phyloP scores from a whole-genome alignment of 2,329 filamentous ascomycete species.

The Metarhizium sp. region DNA sequence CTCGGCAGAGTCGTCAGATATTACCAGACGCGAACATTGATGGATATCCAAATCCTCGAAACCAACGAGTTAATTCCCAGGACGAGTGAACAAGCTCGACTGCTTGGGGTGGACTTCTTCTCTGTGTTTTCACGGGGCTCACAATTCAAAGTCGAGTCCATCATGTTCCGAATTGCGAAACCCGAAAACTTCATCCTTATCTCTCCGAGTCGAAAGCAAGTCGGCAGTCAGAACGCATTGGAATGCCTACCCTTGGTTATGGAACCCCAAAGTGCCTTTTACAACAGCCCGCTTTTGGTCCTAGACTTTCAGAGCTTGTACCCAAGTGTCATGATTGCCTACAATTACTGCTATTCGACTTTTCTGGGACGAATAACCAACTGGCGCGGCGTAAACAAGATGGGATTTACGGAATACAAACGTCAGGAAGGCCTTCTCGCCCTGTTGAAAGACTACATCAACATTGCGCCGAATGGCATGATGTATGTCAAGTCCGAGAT shows the following conservation, averaged over 20 bases:
- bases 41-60: conserved; percentile 87
- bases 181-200: conserved; percentile 88
- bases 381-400: conserved; percentile 88
- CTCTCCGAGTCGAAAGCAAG: conserved; percentile 84
- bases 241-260: conserved; percentile 94
- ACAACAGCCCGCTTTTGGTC: conserved; percentile 79
- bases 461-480: conserved; percentile 91
- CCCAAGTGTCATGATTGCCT: conserved; percentile 96
- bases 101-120: conserved; percentile 93
- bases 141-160: conserved; percentile 96
- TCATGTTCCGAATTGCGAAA: conserved; percentile 98
- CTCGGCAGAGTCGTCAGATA: conserved; percentile 69
- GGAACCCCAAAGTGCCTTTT: conserved; percentile 94
- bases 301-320: conserved; percentile 95
- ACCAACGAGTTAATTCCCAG: conserved; percentile 79
- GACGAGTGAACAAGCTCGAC: conserved; percentile 86
- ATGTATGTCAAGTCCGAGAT: conserved; percentile 85
- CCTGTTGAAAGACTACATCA: conserved; percentile 75
- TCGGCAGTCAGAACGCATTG: conserved; percentile 85
- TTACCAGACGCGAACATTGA: conserved; percentile 62
- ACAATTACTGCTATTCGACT: conserved; percentile 98
- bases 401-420: conserved; percentile 86
- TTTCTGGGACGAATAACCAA: conserved; percentile 77
- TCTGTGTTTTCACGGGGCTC: conserved; percentile 91
- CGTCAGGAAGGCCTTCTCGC: conserved; percentile 66